phyloP scores from a whole-genome alignment of 345 rosid species.

The Corchorus capsularis region DNA sequence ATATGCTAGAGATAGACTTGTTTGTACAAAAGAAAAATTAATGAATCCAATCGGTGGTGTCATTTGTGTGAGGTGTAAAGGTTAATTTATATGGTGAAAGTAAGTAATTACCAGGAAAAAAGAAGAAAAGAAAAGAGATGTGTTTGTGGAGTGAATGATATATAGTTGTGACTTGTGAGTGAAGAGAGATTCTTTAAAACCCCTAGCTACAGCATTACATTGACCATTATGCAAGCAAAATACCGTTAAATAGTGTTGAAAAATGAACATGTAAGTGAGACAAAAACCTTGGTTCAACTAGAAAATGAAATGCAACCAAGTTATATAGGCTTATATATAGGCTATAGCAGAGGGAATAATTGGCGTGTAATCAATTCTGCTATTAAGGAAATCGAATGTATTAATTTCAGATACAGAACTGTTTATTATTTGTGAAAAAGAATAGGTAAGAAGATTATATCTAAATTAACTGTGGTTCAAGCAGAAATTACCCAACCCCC shows the following conservation, averaged over 20 bases:
- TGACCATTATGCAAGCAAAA: slow-evolving; percentile 7
- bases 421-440: not conserved
- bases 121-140: not conserved
- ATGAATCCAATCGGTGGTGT: not conserved
- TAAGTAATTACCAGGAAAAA: not conserved
- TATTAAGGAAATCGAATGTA: not conserved
- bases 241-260: not conserved
- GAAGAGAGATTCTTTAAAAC: not conserved
- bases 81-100: not conserved
- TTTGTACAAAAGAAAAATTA: not conserved
- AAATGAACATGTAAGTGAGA: too few relatives aligned
- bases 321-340: too few relatives aligned
- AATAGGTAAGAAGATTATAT: not conserved
- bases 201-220: not conserved
- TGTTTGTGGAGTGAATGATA: not conserved
- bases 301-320: too few relatives aligned
- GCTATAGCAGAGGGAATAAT: not conserved
- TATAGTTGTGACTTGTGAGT: too few relatives aligned
- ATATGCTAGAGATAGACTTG: not conserved
- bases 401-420: not conserved
- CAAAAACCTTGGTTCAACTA: too few relatives aligned
- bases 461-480: not conserved
- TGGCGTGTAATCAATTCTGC: not conserved
- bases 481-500: not conserved
- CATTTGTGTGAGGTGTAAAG: not conserved